phyloP scores from a whole-genome alignment of 768 basidiomycete species.

The Lactarius trivialis region DNA sequence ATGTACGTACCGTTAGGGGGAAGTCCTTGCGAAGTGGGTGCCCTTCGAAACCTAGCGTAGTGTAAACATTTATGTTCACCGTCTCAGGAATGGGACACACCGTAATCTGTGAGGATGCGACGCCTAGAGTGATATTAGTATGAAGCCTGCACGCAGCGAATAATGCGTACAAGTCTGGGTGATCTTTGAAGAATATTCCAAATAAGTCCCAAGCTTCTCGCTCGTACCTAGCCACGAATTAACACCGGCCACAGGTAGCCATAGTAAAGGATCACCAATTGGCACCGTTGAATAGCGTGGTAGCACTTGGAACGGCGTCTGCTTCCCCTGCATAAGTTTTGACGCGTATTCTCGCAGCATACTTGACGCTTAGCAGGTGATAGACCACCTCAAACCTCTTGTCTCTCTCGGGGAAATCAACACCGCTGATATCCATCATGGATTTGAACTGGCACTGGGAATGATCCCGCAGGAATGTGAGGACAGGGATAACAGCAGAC shows the following conservation, averaged over 20 bases:
- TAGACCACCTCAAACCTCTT: constrained; percentile 97
- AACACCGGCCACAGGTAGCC: constrained; percentile 4
- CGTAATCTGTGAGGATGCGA: constrained; percentile 97
- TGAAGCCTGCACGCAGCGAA: constrained; percentile 11
- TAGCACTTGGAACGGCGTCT: constrained; percentile 80
- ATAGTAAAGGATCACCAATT: constrained; percentile 61
- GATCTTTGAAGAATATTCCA: constrained; percentile 92
- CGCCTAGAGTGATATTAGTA: constrained; percentile 46
- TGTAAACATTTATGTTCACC: constrained; percentile 14
- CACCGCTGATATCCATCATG: constrained; percentile 90
- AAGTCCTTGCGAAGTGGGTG: constrained; percentile 98
- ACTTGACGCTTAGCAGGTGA: constrained; percentile 75
- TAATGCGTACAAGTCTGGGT: constrained; percentile 84
- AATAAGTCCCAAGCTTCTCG: constrained; percentile 97
- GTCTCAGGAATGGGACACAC: constrained; percentile 34
- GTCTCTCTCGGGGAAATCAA: constrained; percentile 88
- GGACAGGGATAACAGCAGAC: constrained; percentile 70
- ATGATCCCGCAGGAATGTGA: constrained; percentile 93
- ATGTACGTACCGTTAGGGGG: constrained; percentile 74
- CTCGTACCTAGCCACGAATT: constrained; percentile 63
- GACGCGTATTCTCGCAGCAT: constrained; percentile 83
- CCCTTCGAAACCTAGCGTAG: constrained; percentile 76
- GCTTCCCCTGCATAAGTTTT: constrained; percentile 97
- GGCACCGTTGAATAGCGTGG: constrained; percentile 78
- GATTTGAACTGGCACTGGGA: constrained; percentile 91